A percentile compares a stretch with the other conserved stretches of the same genome.
These are phyloP conservation scores for Rosa rugosa DNA, from an alignment of 306 rosid genomes.

Conservation along the genomic window DNA sequence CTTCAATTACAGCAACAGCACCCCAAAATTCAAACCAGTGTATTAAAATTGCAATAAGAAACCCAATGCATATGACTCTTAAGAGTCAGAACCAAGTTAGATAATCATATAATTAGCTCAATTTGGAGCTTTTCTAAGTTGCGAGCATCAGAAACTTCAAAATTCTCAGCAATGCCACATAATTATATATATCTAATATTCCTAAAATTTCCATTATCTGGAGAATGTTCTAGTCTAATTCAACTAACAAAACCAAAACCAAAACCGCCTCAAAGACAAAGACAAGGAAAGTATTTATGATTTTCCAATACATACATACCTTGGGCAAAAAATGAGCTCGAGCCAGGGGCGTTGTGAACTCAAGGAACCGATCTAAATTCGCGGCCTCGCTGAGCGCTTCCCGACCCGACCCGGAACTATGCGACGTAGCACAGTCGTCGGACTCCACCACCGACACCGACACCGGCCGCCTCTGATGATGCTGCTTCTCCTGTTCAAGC, in stretches of 20 bases:
- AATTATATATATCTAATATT: not conserved
- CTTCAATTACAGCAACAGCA: not conserved
- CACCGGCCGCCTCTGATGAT: constrained; percentile 29
- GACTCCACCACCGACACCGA: constrained; percentile 39
- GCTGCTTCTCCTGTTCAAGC: constrained; percentile 28
- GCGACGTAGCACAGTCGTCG: constrained; percentile 48
- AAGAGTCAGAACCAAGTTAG: too few species aligned
- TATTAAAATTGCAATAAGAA: not conserved
- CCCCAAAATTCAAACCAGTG: not conserved
- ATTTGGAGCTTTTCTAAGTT: not conserved
- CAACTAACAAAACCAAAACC: too few species aligned
- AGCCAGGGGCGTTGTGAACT: constrained; percentile 64
- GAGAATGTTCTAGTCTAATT: too few species aligned
- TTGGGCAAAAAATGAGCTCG: constrained; percentile 55
- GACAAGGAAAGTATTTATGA: not conserved
- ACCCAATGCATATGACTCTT: not conserved
- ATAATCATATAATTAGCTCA: not conserved
- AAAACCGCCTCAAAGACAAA: not conserved
- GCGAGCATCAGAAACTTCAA: not conserved
- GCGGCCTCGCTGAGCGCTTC: constrained; percentile 48
- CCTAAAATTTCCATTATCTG: not conserved
- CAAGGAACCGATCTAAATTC: constrained; percentile 86
- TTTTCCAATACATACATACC: constrained; percentile 45
- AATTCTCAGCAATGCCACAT: not conserved
- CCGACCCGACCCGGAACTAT: constrained; percentile 64